Conservation (phyloP, 2,329 filamentous ascomycete species). For the Onygena corvina region DNA sequence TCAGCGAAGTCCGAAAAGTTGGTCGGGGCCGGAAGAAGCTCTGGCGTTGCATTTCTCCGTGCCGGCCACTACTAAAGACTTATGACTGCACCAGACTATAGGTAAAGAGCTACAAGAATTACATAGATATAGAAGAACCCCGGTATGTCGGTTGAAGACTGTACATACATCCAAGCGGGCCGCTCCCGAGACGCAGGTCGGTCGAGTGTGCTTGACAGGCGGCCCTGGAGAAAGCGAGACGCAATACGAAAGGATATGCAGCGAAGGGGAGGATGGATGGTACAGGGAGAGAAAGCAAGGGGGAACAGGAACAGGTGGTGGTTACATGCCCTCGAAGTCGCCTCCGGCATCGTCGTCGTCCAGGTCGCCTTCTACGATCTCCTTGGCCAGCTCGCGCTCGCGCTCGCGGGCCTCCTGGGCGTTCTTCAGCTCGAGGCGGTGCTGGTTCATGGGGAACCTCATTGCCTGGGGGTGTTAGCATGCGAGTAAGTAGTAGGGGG, state of each 20-base stretch:
- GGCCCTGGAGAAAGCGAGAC: not conserved
- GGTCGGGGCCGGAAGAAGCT: not conserved
- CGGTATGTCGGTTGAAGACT: constrained; percentile 17
- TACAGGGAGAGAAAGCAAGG: not conserved
- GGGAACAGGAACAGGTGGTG: not conserved
- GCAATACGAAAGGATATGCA: too few species aligned
- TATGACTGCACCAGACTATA: too few species aligned
- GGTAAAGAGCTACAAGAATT: constrained; percentile 1
- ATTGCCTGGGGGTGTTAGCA: constrained; percentile 56
- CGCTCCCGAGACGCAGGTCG: not conserved
- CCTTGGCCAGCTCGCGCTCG: constrained; percentile 93
- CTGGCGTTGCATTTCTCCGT: constrained; percentile 5
- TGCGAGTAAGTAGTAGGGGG: not conserved
- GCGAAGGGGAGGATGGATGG: too few species aligned
- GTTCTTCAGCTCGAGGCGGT: constrained; percentile 91
- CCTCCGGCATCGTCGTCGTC: constrained; percentile 93
- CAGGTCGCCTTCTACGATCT: constrained; percentile 94
- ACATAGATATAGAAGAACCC: constrained; percentile 6
- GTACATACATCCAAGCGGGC: constrained; percentile 18
- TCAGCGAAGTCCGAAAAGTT: not conserved
- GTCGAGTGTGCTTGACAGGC: constrained; percentile 2
- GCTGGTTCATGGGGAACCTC: constrained; percentile 99
- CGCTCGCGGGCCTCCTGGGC: constrained; percentile 95
- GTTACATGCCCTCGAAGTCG: constrained; percentile 88
- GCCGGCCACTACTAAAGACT: not conserved